phyloP scores from a whole-genome alignment of 2,329 filamentous ascomycete genomes.

The Talaromyces sp. region DNA sequence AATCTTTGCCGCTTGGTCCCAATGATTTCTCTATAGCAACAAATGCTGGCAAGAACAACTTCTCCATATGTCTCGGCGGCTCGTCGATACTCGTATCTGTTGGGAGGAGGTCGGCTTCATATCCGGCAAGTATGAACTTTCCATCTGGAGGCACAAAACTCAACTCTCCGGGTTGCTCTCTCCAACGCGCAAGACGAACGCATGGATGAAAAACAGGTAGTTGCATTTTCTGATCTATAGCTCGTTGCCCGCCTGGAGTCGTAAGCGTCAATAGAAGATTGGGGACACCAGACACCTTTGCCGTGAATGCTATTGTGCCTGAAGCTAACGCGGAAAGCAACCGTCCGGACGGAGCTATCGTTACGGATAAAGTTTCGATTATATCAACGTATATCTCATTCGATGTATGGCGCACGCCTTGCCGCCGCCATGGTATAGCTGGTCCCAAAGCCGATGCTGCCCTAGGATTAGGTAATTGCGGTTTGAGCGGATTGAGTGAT shows the following conservation, averaged over 20 bases:
- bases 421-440: conserved; percentile 78
- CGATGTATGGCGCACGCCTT: conserved; percentile 90
- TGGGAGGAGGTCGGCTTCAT: conserved; percentile 86
- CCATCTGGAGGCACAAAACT: conserved; percentile 95
- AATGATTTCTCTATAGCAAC: conserved; percentile 78
- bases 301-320: conserved; percentile 89
- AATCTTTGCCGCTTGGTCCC: conserved; percentile 71
- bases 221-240: conserved; percentile 68
- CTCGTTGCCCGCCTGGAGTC: conserved; percentile 73
- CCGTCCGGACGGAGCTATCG: conserved; percentile 81
- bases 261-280: conserved; percentile 79
- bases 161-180: conserved; percentile 80
- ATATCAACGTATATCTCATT: conserved; percentile 98
- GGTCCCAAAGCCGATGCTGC: conserved; percentile 35
- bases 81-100: conserved; percentile 56
- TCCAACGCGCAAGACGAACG: conserved; percentile 84
- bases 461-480: conserved; percentile 31
- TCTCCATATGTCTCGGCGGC: conserved; percentile 51
- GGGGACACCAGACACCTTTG: conserved; percentile 89
- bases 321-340: conserved; percentile 82
- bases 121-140: conserved; percentile 85
- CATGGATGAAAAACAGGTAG: conserved; percentile 95
- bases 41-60: conserved; percentile 73
- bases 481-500: conserved; percentile 36
- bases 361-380: conserved; percentile 82